phyloP scores from a whole-genome alignment of 768 basidiomycete species.

The Infundibulicybe gibba region DNA sequence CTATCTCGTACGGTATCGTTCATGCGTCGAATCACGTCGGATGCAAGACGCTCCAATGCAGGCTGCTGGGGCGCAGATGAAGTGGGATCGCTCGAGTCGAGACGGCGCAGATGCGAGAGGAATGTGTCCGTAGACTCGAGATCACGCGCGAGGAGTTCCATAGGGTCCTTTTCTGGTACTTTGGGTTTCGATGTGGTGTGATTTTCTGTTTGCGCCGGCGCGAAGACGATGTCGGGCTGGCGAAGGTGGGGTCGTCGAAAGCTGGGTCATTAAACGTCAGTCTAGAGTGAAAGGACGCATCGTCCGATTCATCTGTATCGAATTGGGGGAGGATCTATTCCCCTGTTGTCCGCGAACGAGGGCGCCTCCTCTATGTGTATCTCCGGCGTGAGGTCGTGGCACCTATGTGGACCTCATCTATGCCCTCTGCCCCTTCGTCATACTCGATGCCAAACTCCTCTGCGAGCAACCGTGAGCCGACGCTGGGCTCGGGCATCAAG shows the following conservation, averaged over 20 bases:
- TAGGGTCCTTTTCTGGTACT: slow-evolving; percentile 53
- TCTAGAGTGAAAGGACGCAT: slow-evolving; percentile 9
- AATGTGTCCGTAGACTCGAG: slow-evolving; percentile 78
- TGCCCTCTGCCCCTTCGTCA: slow-evolving; percentile 83
- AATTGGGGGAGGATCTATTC: too few species aligned
- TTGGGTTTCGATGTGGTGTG: slow-evolving; percentile 21
- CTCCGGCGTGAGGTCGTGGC: slow-evolving; percentile 25
- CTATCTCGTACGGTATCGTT: slow-evolving; percentile 75
- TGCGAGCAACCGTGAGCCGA: slow-evolving; percentile 72
- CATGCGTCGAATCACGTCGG: slow-evolving; percentile 72
- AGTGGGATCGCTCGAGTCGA: slow-evolving; percentile 52
- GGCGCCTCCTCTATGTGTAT: slow-evolving; percentile 25
- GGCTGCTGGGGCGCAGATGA: too few species aligned
- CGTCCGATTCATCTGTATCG: slow-evolving; percentile 24
- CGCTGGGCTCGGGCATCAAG: slow-evolving; percentile 82
- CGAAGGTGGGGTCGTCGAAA: slow-evolving; percentile 41
- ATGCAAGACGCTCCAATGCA: slow-evolving; percentile 63
- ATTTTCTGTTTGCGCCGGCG: neutral
- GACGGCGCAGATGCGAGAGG: slow-evolving; percentile 62
- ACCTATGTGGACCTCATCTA: slow-evolving; percentile 41
- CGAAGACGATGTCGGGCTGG: slow-evolving; percentile 26
- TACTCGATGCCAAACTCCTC: slow-evolving; percentile 91
- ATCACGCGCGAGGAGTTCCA: slow-evolving; percentile 70
- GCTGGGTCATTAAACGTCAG: slow-evolving; percentile 14
- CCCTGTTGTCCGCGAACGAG: slow-evolving; percentile 34